phyloP scores from a whole-genome alignment of 306 rosid genomes.

The Cucurbita argyrosperma region DNA sequence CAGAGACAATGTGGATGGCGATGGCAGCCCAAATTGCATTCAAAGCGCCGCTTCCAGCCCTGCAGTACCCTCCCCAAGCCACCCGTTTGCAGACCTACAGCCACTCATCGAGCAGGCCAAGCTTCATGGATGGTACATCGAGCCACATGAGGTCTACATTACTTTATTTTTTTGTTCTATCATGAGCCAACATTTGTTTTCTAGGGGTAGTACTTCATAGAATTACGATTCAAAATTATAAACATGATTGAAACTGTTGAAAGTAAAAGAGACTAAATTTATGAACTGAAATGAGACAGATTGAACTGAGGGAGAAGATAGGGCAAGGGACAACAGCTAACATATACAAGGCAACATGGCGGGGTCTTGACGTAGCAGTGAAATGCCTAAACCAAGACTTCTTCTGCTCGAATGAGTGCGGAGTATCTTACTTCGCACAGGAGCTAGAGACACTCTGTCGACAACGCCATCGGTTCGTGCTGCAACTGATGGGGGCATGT shows the following conservation, averaged over 20 bases:
- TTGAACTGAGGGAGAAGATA: constrained; percentile 42
- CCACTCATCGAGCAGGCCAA: constrained; percentile 38
- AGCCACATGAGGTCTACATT: constrained; percentile 39
- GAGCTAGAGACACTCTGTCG: constrained; percentile 50
- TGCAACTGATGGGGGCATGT: constrained; percentile 67
- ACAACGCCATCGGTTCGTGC: constrained; percentile 57
- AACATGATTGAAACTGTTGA: too few species aligned
- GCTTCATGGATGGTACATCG: constrained; percentile 53
- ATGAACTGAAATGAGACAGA: constrained; percentile 15
- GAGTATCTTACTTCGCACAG: constrained; percentile 41
- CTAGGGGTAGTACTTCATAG: neutral
- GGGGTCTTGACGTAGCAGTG: constrained; percentile 61
- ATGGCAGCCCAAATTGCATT: neutral
- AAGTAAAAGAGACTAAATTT: neutral
- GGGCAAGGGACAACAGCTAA: constrained; percentile 65
- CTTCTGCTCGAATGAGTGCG: constrained; percentile 36
- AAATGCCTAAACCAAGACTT: constrained; percentile 45
- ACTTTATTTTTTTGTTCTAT: neutral
- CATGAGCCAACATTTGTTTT: neutral
- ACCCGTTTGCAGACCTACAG: constrained; percentile 22
- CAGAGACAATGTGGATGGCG: neutral
- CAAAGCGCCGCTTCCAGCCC: constrained; percentile 11
- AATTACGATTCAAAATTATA: neutral
- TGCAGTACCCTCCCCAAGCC: neutral
- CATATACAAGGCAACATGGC: constrained; percentile 53